Evolutionary conservation across 495 filamentous ascomycete species (phyloP).

Genomic region (Xylaria curta): DNA sequence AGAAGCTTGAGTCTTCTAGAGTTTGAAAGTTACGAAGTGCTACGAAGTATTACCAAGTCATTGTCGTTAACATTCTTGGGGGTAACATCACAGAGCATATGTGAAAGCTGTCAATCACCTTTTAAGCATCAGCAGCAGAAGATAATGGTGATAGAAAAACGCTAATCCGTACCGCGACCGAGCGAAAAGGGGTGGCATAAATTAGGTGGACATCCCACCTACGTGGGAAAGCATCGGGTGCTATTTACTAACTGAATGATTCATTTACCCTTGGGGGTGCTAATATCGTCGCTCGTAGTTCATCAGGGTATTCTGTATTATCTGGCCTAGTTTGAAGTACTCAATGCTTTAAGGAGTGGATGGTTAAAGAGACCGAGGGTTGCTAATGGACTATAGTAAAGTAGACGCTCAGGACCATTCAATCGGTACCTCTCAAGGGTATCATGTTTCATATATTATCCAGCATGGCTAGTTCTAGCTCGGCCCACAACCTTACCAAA

Average conservation of each 20-base stretch:
- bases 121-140: background rate
- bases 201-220: background rate
- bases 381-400: background rate
- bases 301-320: background rate
- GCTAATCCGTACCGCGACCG: background rate
- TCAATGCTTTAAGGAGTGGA: background rate
- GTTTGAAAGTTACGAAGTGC: background rate
- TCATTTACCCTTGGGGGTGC: background rate
- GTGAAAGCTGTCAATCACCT: background rate
- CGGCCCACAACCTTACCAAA: background rate
- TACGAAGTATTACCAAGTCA: background rate
- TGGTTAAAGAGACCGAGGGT: background rate
- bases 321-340: background rate
- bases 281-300: background rate
- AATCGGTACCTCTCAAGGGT: background rate
- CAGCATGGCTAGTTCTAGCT: background rate
- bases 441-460: background rate
- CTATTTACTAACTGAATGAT: background rate
- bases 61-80: constrained; percentile 2
- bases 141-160: background rate
- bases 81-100: background rate
- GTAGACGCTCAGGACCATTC: background rate
- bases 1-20: background rate
- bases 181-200: background rate
- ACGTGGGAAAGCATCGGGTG: background rate